Evolutionary conservation across 169 alveolate species (phyloP), one percentile per base, ranked within the genome.

Genomic region (Plasmodium vivax): DNA sequence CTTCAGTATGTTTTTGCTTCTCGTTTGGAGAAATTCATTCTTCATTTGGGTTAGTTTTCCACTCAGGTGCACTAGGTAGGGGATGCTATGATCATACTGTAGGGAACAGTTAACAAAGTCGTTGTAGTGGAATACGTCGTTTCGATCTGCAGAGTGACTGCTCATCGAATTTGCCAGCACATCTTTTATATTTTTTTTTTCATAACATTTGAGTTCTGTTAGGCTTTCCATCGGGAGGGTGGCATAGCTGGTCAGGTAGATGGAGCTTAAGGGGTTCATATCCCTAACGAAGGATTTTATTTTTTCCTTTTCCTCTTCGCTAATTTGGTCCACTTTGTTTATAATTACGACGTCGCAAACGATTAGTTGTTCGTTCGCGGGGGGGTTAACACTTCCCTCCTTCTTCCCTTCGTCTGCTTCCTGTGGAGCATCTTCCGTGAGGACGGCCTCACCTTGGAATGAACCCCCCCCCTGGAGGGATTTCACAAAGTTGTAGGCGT

Each of bases 191-290:
- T 92, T 92, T 38, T 71, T 92, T 92, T 92, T 82, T 92, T 92
- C 95, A 30, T 92, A 92, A 56, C 95, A 92, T 51, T 82, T 82
- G 51, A 92, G 68, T 47, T 92, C 83, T 8, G 95, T 92, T 92
- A 92, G 23, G 8, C n/a, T 0, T 92, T 82, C 92, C 51, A 92
- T 92, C 27, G 84, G 92, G 6, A 92, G 23, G 51, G 19, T 19
- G 16, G 92, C 82, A 72, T 82, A 92, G 58, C 85, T 81, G 27
- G 95, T 92, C 62, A 45, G 32, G 38, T 71, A 83, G 38, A 92
- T 72, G n/a, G 36, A 32, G 73, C 92, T 73, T 36, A 92, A 73
- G 6, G 95, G 95, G 43, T 92, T 92, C 58, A 92, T 71, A 72
- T 92, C 82, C 1, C 74, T 36, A 8, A 92, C 43, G 77, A 92